phyloP scores from a whole-genome alignment of 306 rosid species.

The Prosopis cineraria region DNA sequence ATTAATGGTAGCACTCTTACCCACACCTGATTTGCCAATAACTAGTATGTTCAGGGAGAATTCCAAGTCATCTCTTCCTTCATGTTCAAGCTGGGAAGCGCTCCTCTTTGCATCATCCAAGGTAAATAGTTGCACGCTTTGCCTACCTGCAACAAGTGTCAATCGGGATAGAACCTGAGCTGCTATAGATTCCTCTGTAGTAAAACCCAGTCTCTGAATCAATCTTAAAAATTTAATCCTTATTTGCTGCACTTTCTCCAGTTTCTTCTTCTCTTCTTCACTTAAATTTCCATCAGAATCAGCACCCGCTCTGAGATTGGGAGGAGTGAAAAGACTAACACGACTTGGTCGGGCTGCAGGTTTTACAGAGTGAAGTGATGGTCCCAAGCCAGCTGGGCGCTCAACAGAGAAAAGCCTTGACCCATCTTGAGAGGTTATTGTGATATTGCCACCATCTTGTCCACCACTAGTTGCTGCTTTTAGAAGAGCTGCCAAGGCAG shows the following conservation, averaged over 20 bases:
- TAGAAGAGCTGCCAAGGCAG: constrained; percentile 92
- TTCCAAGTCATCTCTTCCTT: constrained; percentile 61
- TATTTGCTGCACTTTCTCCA: constrained; percentile 70
- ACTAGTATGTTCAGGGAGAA: constrained; percentile 84
- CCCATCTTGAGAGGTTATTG: constrained; percentile 87
- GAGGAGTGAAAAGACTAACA: constrained; percentile 50
- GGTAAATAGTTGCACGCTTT: constrained; percentile 60
- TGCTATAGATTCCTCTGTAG: constrained; percentile 76
- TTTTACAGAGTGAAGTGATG: constrained; percentile 73
- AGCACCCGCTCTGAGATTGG: constrained; percentile 46
- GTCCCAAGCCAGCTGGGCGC: constrained; percentile 98
- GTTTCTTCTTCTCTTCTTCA: constrained; percentile 75
- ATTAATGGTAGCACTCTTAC: constrained; percentile 97
- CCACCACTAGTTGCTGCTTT: constrained; percentile 84
- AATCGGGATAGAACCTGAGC: constrained; percentile 89
- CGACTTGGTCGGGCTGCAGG: constrained; percentile 63
- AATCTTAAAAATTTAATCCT: constrained; percentile 82
- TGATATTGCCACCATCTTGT: constrained; percentile 73
- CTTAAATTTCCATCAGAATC: constrained; percentile 63
- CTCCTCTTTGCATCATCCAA: constrained; percentile 74
- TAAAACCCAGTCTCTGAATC: constrained; percentile 77
- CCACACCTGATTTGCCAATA: constrained; percentile 93
- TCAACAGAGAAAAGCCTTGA: constrained; percentile 92
- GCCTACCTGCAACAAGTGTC: constrained; percentile 75
- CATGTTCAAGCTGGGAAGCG: constrained; percentile 77